Base-by-base conservation (phyloP, 1,284 basidiomycete genomes). In the Afroboletus lepidellus region DNA sequence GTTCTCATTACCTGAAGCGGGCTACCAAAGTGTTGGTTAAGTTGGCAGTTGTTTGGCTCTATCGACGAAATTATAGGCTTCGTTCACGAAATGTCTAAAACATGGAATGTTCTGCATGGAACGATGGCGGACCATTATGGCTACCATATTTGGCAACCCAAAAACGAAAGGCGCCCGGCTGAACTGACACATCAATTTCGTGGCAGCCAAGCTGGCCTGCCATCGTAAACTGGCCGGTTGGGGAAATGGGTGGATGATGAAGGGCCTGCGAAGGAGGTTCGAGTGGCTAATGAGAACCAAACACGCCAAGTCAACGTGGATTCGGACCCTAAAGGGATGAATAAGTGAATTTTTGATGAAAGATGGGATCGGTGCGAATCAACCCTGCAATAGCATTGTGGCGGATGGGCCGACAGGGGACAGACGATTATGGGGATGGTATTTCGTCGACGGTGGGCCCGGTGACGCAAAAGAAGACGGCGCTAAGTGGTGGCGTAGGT, bases 81-180 rank as follows among this genome's bases (percentile, higher is more conserved):
- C 34, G 11, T 46, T 47, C 15, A 34, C 33, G 20, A 15, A 21
- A 23, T 24, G 18, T 55, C 41, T 48, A 48, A 46, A 50, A 48
- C 47, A 45, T 54, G 56, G 62, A 63, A 63, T 44, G 52, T 63
- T 63, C 62, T 67, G 44, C 48, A n/a, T 64, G 39, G 65, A 67
- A 67, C 41, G 27, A 32, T 15, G 13, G 25, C 6, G 12, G 48
- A 65, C 61, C 59, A 56, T 50, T 60, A 16, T 36, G 56, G 54
- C 25, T 61, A 47, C 62, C 51, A 2, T 42, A 44, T 60, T 51
- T 25, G 61, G 62, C 13, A 44, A 16, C 33, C 12, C 3, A 12
- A 25, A 32, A 18, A 23, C 23, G 11, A 20, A 41, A 42, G 16
- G 33, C 25, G 23, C 47, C 25, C 23, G 25, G 7, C 23, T 18